Evolutionary conservation across 139 green algal genomes (phyloP).

Genomic region (Ettlia oleoabundans): DNA sequence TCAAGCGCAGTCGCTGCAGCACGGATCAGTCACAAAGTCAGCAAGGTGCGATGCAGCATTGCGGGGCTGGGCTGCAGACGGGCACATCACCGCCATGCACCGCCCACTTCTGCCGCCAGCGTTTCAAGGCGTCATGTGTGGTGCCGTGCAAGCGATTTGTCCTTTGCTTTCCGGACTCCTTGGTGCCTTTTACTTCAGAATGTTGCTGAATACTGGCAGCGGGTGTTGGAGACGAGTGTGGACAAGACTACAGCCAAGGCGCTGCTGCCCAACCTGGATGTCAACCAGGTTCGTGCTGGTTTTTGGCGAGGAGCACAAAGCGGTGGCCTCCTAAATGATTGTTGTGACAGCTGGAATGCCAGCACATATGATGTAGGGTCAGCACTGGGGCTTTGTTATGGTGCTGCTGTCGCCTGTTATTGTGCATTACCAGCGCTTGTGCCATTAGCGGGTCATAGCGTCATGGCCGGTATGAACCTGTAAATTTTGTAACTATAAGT

Average conservation of each 20-base stretch:
- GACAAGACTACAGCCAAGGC: conserved; percentile 46
- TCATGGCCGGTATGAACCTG: no score
- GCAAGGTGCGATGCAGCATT: conserved; percentile 12
- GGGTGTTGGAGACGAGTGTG: conserved; percentile 46
- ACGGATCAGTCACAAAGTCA: background rate
- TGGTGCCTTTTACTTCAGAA: conserved; percentile 31
- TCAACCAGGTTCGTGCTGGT: conserved; percentile 9
- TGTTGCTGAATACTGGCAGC: conserved; percentile 50
- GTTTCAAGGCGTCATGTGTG: background rate
- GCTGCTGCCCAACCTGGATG: conserved; percentile 47
- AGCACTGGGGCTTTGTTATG: background rate
- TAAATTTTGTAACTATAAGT: background rate
- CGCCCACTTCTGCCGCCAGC: background rate
- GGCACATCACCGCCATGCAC: background rate
- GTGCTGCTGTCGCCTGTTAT: background rate
- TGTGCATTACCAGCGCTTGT: no score
- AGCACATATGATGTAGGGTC: no score
- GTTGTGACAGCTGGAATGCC: no score
- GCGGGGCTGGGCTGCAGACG: background rate
- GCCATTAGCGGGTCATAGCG: no score
- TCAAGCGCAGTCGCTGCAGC: background rate
- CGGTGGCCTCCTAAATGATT: no score
- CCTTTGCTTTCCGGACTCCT: no score
- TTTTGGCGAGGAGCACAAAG: background rate
- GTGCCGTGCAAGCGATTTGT: no score